A percentile compares a stretch with the other conserved stretches of the same genome.
Evolutionary conservation across 2,329 filamentous ascomycete species (phyloP).

Genomic region (Coleophoma eucalyptorum): DNA sequence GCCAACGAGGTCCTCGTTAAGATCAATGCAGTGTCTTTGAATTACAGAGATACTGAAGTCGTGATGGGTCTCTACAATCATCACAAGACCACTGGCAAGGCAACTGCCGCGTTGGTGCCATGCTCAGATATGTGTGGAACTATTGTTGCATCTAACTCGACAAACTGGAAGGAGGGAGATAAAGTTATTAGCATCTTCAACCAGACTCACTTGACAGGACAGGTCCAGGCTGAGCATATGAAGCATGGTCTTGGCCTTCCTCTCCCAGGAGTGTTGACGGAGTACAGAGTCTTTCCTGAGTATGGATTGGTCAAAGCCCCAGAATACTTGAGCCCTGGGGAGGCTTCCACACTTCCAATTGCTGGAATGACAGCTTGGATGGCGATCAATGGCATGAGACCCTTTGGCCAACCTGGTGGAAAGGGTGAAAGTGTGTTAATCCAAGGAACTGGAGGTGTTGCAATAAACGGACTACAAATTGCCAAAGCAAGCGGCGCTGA

Average conservation of each 20-base stretch:
- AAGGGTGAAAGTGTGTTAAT: constrained; percentile 42
- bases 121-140: constrained; percentile 69
- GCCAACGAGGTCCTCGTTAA: constrained; percentile 38
- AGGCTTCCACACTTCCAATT: constrained; percentile 58
- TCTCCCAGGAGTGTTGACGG: constrained; percentile 50
- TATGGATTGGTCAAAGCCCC: constrained; percentile 53
- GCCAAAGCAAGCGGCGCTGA: constrained; percentile 47
- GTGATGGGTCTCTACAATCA: constrained; percentile 62
- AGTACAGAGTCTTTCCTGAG: constrained; percentile 56
- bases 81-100: constrained; percentile 46
- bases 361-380: constrained; percentile 63
- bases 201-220: constrained; percentile 36
- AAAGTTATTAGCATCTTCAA: constrained; percentile 66
- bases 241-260: constrained; percentile 57
- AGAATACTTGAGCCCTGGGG: constrained; percentile 51
- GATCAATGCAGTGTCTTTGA: constrained; percentile 21
- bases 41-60: constrained; percentile 25
- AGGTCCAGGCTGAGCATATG: constrained; percentile 21
- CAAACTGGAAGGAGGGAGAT: constrained; percentile 51
- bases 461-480: constrained; percentile 48
- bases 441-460: constrained; percentile 52
- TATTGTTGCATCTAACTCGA: constrained; percentile 43
- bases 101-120: constrained; percentile 46
- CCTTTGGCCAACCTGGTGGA: constrained; percentile 46
- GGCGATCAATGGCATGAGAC: constrained; percentile 57